Percentiles rank a stretch among this genome's conserved stretches.
These are phyloP conservation scores for Phytophthora europaea DNA, from an alignment of 352 stramenopile genomes.

Conservation along the genomic window DNA sequence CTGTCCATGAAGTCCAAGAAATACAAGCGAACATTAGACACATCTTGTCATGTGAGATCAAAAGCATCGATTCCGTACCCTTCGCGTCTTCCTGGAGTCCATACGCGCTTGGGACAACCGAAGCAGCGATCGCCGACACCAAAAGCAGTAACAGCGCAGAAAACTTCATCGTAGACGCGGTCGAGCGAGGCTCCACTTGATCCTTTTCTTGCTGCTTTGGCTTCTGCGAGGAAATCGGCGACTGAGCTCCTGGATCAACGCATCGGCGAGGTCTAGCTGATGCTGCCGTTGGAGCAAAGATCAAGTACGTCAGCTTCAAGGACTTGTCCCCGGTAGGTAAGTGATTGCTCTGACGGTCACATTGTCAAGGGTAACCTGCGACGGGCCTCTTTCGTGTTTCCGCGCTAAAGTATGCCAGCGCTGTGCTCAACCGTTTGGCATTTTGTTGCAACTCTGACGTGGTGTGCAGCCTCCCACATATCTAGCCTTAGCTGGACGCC, in stretches of 20 bases:
- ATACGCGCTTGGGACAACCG: neutral
- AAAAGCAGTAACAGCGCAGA: constrained; percentile 20
- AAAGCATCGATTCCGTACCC: constrained; percentile 8
- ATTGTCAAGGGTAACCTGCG: neutral
- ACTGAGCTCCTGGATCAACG: constrained; percentile 18
- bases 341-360: neutral
- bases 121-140: constrained; percentile 18
- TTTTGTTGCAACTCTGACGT: neutral
- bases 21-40: neutral
- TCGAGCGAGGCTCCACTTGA: neutral
- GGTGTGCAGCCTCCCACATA: neutral
- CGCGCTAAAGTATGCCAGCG: neutral
- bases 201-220: constrained; percentile 3
- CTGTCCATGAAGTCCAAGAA: neutral
- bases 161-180: constrained; percentile 20
- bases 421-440: neutral
- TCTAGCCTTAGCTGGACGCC: neutral
- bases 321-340: neutral
- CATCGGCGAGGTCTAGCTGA: too few relatives aligned
- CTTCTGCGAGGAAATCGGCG: constrained; percentile 15
- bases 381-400: constrained; percentile 1
- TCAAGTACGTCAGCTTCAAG: neutral
- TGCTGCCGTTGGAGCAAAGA: constrained; percentile 4
- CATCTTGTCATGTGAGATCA: neutral
- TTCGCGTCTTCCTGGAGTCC: neutral